Percentiles rank a stretch among this genome's conserved stretches.
Conservation (phyloP, 352 stramenopile species). For the Phytophthora idaei region DNA sequence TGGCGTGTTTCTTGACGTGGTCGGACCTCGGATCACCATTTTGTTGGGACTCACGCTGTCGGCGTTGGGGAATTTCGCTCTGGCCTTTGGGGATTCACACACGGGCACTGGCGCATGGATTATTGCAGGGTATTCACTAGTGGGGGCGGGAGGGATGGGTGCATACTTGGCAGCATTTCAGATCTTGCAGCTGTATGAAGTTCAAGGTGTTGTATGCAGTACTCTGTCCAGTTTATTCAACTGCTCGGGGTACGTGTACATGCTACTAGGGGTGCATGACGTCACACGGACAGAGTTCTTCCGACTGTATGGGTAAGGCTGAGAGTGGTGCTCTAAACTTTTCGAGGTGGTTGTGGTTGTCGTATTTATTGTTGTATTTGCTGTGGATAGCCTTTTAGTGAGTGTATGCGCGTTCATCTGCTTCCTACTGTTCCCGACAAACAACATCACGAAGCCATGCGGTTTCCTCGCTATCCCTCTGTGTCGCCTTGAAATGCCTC, state of each 20-base stretch:
- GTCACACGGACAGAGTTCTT: conserved; percentile 65
- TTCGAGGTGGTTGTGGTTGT: not conserved
- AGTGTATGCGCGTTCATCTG: conserved; percentile 50
- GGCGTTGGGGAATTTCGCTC: conserved; percentile 57
- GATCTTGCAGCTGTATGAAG: conserved; percentile 78
- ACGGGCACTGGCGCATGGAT: conserved; percentile 53
- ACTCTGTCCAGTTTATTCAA: conserved; percentile 87
- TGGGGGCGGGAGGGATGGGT: conserved; percentile 74
- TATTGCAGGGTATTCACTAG: conserved; percentile 70
- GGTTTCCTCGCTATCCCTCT: conserved; percentile 58
- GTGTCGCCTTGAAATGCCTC: conserved; percentile 57
- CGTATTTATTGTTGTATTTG: not conserved
- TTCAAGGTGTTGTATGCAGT: conserved; percentile 80
- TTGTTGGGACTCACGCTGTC: conserved; percentile 59
- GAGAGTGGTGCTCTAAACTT: not conserved
- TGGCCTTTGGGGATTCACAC: conserved; percentile 64
- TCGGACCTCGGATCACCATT: conserved; percentile 63
- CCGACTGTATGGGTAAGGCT: conserved; percentile 55
- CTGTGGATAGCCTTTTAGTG: conserved; percentile 47
- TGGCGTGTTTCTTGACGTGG: conserved; percentile 71
- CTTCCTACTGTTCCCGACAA: conserved; percentile 75
- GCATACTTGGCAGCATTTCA: conserved; percentile 83
- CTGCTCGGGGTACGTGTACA: conserved; percentile 86
- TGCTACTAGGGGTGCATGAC: conserved; percentile 62
- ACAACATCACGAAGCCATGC: conserved; percentile 58